phyloP scores from a whole-genome alignment of 2,329 filamentous ascomycete genomes.

The Ophiostoma ips region DNA sequence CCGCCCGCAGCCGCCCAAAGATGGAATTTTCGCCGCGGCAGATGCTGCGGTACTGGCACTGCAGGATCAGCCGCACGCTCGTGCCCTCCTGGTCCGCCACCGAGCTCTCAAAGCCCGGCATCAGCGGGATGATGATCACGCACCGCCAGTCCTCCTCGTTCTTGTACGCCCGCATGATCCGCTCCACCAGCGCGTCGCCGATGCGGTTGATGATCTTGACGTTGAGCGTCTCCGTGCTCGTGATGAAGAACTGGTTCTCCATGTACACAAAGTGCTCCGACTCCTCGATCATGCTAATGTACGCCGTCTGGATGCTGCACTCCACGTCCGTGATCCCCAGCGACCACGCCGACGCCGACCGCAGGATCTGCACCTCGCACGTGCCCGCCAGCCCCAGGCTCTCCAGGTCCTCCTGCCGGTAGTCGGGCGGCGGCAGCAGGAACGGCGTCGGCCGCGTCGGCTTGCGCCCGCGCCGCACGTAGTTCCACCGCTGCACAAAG shows the following conservation, averaged over 20 bases:
- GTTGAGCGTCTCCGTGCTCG: conserved; percentile 75
- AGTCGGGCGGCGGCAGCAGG: conserved; percentile 84
- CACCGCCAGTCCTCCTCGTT: conserved; percentile 84
- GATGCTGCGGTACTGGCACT: conserved; percentile 93
- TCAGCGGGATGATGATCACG: conserved; percentile 79
- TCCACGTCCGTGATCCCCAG: conserved; percentile 78
- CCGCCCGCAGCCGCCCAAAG: conserved; percentile 67
- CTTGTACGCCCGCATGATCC: conserved; percentile 70
- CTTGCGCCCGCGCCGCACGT: conserved; percentile 81
- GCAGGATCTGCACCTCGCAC: conserved; percentile 89
- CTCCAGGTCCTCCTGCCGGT: conserved; percentile 72
- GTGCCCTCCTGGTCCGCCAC: conserved; percentile 90
- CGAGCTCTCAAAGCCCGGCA: conserved; percentile 97
- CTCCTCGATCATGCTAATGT: conserved; percentile 85
- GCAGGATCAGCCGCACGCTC: conserved; percentile 88
- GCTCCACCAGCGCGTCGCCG: conserved; percentile 84
- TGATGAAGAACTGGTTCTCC: conserved; percentile 98
- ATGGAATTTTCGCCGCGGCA: conserved; percentile 86
- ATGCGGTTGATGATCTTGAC: conserved; percentile 86
- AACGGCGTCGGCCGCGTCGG: conserved; percentile 90
- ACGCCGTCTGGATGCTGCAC: conserved; percentile 90
- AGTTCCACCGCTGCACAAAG: conserved; percentile 98
- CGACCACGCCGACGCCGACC: conserved; percentile 85
- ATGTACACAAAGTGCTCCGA: conserved; percentile 98
- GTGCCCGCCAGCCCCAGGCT: conserved; percentile 80